Evolutionary conservation across 2,329 filamentous ascomycete genomes (phyloP).

Genomic region (Trichophyton rubrum): DNA sequence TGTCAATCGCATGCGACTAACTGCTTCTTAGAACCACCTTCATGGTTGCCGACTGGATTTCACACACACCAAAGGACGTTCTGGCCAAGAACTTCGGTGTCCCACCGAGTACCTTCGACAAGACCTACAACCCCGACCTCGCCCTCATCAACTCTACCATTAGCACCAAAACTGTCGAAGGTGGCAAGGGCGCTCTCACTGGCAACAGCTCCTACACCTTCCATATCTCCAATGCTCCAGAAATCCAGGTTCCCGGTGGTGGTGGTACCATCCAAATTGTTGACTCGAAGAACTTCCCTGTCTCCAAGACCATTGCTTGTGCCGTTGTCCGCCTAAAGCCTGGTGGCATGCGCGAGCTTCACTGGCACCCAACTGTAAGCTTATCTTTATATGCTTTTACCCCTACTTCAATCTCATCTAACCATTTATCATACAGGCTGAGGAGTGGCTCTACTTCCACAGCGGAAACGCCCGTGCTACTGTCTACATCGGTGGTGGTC

Average conservation of each 20-base stretch:
- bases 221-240: conserved; percentile 43
- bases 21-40: conserved; percentile 47
- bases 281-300: conserved; percentile 55
- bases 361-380: conserved; percentile 57
- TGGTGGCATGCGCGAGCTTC: conserved; percentile 50
- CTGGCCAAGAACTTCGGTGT: conserved; percentile 59
- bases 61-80: conserved; percentile 51
- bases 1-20: background rate
- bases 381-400: background rate
- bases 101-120: conserved; percentile 46
- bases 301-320: conserved; percentile 52
- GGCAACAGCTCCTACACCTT: conserved; percentile 53
- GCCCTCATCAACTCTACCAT: conserved; percentile 50
- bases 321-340: conserved; percentile 53
- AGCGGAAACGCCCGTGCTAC: conserved; percentile 49
- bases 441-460: conserved; percentile 63
- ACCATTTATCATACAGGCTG: conserved; percentile 35
- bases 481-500: conserved; percentile 50
- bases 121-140: conserved; percentile 45
- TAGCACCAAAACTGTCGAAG: conserved; percentile 37
- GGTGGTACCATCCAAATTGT: conserved; percentile 53
- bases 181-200: conserved; percentile 37
- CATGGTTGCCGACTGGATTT: conserved; percentile 58
- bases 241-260: conserved; percentile 47
- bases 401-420: background rate